These are phyloP conservation scores for Artemisia argyi DNA, from an alignment of 129 eudicot species.

Conservation along the genomic window DNA sequence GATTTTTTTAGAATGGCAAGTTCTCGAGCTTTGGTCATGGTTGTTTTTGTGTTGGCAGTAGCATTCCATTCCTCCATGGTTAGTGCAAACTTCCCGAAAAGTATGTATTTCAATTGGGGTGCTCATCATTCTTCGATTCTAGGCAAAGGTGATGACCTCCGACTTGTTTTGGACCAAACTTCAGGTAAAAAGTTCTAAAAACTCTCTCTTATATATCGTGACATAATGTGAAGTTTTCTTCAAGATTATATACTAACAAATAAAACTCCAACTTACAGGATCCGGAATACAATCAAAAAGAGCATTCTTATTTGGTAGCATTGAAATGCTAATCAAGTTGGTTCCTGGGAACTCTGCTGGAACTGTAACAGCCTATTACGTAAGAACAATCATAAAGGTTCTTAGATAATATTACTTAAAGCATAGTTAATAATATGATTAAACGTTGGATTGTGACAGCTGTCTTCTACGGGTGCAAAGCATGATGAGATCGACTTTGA, in stretches of 20 bases:
- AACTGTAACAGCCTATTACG: conserved; percentile 73
- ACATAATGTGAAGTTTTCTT: background rate
- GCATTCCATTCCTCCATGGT: conserved; percentile 27
- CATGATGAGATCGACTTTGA: conserved; percentile 89
- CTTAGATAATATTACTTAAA: background rate
- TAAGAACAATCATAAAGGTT: conserved; percentile 30
- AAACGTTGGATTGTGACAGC: conserved; percentile 23
- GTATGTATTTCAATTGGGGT: conserved; percentile 53
- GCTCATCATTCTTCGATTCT: conserved; percentile 42
- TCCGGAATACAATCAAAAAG: background rate
- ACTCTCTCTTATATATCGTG: background rate
- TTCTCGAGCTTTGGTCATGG: conserved; percentile 9
- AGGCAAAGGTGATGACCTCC: conserved; percentile 47
- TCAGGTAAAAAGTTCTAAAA: conserved; percentile 40
- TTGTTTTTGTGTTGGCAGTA: conserved; percentile 22
- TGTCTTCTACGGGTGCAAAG: conserved; percentile 52
- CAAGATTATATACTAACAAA: background rate
- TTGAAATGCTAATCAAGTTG: conserved; percentile 53
- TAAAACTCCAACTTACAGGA: background rate
- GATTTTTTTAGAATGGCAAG: conserved; percentile 23
- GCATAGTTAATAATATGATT: background rate
- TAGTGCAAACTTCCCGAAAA: conserved; percentile 34
- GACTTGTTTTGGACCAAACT: conserved; percentile 52
- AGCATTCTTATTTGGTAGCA: conserved; percentile 54
- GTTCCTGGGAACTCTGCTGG: conserved; percentile 71